Evolutionary conservation across 805 yeast species (phyloP).

Genomic region (Candida takata): DNA sequence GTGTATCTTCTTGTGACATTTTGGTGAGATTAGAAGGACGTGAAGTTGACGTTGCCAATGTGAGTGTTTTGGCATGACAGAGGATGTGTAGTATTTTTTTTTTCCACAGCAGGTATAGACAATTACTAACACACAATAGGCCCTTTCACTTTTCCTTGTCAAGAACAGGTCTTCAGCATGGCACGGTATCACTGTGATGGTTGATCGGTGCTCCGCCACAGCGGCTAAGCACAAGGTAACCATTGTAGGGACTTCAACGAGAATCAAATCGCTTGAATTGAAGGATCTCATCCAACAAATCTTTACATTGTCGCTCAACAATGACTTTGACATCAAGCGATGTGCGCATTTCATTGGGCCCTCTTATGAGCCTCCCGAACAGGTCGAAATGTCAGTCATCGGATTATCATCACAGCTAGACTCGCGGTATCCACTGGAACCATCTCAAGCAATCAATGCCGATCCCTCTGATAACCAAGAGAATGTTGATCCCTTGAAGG

Average conservation of each 20-base stretch:
- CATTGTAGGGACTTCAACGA: background rate
- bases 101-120: too few relatives aligned
- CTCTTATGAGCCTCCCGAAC: background rate
- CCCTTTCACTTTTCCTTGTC: too few relatives aligned
- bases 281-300: background rate
- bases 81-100: too few relatives aligned
- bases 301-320: background rate
- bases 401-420: too few relatives aligned
- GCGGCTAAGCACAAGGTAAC: too few relatives aligned
- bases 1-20: conserved; percentile 4
- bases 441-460: too few relatives aligned
- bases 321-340: background rate
- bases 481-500: too few relatives aligned
- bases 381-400: too few relatives aligned
- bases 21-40: background rate
- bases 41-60: background rate
- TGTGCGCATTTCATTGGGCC: background rate
- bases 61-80: background rate
- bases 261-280: background rate
- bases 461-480: too few relatives aligned
- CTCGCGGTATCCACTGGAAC: too few relatives aligned
- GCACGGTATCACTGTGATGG: background rate
- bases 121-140: background rate
- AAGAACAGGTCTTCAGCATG: too few relatives aligned
- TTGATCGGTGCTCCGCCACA: background rate